Evolutionary conservation across 495 filamentous ascomycete genomes (phyloP), one percentile per base, ranked within the genome.

Genomic region (Thermothielavioides terrestris): DNA sequence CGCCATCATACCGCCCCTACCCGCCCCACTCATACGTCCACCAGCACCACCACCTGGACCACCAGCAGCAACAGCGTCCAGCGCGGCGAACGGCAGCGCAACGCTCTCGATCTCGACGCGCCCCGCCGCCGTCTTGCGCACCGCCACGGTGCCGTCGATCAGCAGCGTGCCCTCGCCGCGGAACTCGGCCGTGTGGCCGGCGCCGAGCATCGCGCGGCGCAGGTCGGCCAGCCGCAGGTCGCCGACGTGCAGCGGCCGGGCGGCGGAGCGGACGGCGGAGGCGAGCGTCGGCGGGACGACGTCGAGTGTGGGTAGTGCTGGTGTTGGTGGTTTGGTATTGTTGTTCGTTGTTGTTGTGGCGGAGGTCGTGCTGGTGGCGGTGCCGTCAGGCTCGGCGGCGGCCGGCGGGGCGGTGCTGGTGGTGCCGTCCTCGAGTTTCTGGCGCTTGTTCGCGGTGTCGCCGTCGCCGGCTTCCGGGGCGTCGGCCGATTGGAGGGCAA

Each of bases 181-280:
- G 65, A 97, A 97, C 67, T 95, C 92, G 3, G 89, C 91, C 23
- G 74, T 86, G 65, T 95, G 88, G 2, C 91, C 90, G 18, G 83
- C 77, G 15, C 75, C 74, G 47, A 86, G 81, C 80, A 99, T 84
- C 22, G 88, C 77, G 54, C 85, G 84, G 40, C 94, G 76, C 42
- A 99, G 68, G 63, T 96, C 89, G 0, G 92, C 89, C 12, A 99
- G 76, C 15, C 92, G 77, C 15, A 97, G 72, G 59, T 99, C 92
- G 48, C 92, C 92, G 20, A 97, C 94, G 62, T 97, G 94, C 10
- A 99, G 77, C 8, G 94, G 89, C 30, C 90, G 89, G 7, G 88
- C 81, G 46, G 86, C 78, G 11, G 85, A 85, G 38, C 86, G 76
- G 4, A 83, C 85, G 1, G 87, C 83, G 2, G 87, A 82, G 7